Evolutionary conservation across 148 eudicot species (phyloP).

Genomic region (Agrostemma githago): DNA sequence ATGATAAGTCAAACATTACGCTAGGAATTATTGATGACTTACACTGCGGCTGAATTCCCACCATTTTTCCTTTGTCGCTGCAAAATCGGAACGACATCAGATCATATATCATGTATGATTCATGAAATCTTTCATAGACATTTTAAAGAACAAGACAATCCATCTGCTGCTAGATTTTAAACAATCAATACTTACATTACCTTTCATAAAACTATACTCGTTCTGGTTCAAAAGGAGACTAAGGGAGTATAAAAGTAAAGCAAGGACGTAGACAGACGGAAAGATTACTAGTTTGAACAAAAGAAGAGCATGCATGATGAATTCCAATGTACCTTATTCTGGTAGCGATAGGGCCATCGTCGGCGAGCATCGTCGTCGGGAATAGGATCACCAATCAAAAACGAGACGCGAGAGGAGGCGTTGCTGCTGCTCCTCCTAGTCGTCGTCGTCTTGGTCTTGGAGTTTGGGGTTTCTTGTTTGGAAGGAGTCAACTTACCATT

Average conservation of each 20-base stretch:
- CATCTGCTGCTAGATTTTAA: not conserved
- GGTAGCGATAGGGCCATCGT: conserved; percentile 45
- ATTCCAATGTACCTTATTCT: conserved; percentile 28
- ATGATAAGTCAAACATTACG: not conserved
- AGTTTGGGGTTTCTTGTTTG: not conserved
- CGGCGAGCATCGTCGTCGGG: conserved; percentile 38
- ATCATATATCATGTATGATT: not conserved
- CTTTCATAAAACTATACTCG: too few species aligned
- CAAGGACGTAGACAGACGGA: not conserved
- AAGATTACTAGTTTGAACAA: too few species aligned
- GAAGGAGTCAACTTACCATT: conserved; percentile 7
- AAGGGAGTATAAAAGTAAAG: too few species aligned
- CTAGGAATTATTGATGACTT: conserved; percentile 8
- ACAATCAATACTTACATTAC: too few species aligned
- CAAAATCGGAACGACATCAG: conserved; percentile 4
- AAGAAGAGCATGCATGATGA: too few species aligned
- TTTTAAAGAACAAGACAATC: not conserved
- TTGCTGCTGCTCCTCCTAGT: not conserved
- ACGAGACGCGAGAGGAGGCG: conserved; percentile 13
- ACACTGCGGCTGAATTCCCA: conserved; percentile 22
- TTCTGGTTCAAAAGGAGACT: too few species aligned
- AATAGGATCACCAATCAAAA: conserved; percentile 43
- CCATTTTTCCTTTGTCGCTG: conserved; percentile 25
- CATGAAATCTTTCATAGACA: too few species aligned
- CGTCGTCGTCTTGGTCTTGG: not conserved